Evolutionary conservation across 345 rosid species (phyloP).

Genomic region (Geranium brycei): DNA sequence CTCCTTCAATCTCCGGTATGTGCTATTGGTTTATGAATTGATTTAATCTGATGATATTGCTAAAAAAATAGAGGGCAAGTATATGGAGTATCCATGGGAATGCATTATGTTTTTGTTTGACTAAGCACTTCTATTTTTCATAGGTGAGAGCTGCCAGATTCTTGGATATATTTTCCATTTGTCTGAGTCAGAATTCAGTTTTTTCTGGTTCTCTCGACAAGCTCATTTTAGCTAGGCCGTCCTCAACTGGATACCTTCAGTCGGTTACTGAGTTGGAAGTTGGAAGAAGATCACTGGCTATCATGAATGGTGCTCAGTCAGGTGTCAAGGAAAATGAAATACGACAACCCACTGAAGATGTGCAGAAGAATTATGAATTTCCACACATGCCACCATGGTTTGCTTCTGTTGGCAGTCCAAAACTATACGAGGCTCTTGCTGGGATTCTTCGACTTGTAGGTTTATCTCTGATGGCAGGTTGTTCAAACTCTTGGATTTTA

Average conservation of each 20-base stretch:
- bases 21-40: constrained; percentile 3
- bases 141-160: constrained; percentile 77
- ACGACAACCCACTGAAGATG: constrained; percentile 13
- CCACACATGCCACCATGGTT: constrained; percentile 91
- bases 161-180: constrained; percentile 61
- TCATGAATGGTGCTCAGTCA: constrained; percentile 19
- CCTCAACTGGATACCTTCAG: constrained; percentile 56
- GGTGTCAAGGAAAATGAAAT: constrained; percentile 17
- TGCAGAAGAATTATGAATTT: constrained; percentile 31
- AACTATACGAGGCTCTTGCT: constrained; percentile 58
- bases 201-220: constrained; percentile 68
- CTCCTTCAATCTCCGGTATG: constrained; percentile 81
- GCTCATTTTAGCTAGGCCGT: constrained; percentile 43
- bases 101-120: background rate
- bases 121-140: constrained; percentile 11
- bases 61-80: background rate
- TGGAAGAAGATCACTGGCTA: constrained; percentile 18
- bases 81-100: background rate
- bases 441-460: constrained; percentile 82
- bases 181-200: constrained; percentile 55
- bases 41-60: background rate
- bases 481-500: constrained; percentile 23
- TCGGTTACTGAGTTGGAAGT: constrained; percentile 62
- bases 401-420: constrained; percentile 53
- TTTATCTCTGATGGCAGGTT: constrained; percentile 77